phyloP scores from a whole-genome alignment of 1,284 basidiomycete genomes.

The Cryptococcus deneoformans region DNA sequence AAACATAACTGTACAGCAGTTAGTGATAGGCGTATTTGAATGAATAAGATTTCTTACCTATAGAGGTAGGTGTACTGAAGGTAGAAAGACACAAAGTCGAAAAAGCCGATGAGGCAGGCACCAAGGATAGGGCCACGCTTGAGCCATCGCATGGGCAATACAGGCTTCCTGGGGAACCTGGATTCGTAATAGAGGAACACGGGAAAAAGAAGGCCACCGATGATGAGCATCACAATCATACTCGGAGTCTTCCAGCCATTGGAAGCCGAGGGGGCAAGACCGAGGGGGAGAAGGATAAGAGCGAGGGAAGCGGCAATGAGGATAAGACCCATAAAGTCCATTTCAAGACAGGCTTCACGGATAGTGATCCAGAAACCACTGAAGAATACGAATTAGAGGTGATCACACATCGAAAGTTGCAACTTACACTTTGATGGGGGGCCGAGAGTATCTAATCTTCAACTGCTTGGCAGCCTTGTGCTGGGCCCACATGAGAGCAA shows the following conservation, averaged over 20 bases:
- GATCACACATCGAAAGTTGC: background rate
- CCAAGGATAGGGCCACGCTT: constrained; percentile 60
- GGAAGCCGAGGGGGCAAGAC: constrained; percentile 54
- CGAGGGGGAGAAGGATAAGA: constrained; percentile 64
- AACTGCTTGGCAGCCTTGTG: constrained; percentile 59
- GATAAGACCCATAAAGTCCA: constrained; percentile 60
- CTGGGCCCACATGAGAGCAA: constrained; percentile 70
- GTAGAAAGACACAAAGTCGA: constrained; percentile 65
- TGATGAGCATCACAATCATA: constrained; percentile 48
- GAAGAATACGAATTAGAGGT: background rate
- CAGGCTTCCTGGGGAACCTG: constrained; percentile 49
- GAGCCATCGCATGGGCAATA: constrained; percentile 58
- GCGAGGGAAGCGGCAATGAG: constrained; percentile 62
- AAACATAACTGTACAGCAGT: constrained; percentile 33
- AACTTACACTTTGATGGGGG: background rate
- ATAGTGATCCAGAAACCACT: constrained; percentile 14
- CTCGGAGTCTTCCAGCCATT: constrained; percentile 44
- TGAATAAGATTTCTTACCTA: too few species aligned
- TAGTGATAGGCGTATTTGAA: too few species aligned
- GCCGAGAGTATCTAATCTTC: constrained; percentile 40
- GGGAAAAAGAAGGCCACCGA: constrained; percentile 50
- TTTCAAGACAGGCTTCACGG: constrained; percentile 25
- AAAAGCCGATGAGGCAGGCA: constrained; percentile 63
- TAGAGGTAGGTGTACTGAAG: constrained; percentile 41
- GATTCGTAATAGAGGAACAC: constrained; percentile 51